Evolutionary conservation across 2,329 filamentous ascomycete genomes (phyloP), one percentile per base, ranked within the genome.

Genomic region (Thelonectria rubi): DNA sequence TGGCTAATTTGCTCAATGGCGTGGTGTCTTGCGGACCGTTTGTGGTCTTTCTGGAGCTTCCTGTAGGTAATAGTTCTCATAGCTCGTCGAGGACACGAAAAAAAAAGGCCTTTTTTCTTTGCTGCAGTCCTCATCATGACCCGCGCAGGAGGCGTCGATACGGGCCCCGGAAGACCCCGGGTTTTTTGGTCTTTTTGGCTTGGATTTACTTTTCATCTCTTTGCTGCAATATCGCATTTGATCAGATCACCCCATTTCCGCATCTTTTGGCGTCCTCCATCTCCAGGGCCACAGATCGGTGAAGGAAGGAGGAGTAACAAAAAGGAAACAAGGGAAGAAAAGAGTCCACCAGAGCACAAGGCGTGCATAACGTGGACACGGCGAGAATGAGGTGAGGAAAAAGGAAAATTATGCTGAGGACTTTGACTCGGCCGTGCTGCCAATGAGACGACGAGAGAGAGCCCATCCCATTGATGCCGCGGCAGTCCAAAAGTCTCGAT

Each of bases 161-260:
- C 26, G 26, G 32, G 39, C 52, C 49, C 58, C 64, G 64, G 60
- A 45, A 60, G 24, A 60, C 62, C 49, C 64, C 57, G 64, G 64
- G 61, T 66, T 62, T 43, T 37, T 20, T 15, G 11, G 10, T 45
- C 37, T 37, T 51, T 30, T 17, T n/a, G 15, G 26, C 55, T n/a
- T 46, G 7, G 20, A 5, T 12, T 18, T 46, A 18, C 43, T 43
- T 11, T 17, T 43, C 34, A n/a, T 17, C 47, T 55, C 18, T 48
- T 48, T 47, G 1, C 20, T 55, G 39, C 53, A 39, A 48, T 34
- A 17, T 34, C 24, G 30, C n/a, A 61, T 30, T 30, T 18, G 47
- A 20, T 24, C 20, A 45, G 9, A 49, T 52, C 59, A 62, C 63
- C 12, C 63, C 61, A 65, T 64, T 61, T 39, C 49, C 12, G 34